Evolutionary conservation across 83 land plant genomes (phyloP), one percentile per base, ranked within the genome.

Genomic region (Picea mariana): DNA sequence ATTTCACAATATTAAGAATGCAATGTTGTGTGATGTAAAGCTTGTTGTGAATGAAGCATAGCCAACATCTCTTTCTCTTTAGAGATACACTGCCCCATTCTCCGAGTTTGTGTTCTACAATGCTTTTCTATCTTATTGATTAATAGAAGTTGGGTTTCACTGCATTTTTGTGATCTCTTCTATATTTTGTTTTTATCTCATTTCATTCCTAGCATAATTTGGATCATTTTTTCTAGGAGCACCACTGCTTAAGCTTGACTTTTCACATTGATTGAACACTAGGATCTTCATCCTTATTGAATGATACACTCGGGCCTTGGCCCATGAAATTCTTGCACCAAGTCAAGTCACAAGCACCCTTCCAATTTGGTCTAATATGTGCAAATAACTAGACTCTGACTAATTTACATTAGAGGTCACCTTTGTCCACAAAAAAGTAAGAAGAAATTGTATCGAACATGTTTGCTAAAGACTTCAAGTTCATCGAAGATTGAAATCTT

Each of bases 231-330:
- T 87, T 91, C 92, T 90, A 93, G 82, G 91, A 95, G 80, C 80
- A 83, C 97, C 98, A 95, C 16, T 91, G 95, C 86, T 86, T 88
- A 65, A 93, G 81, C 85, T 93, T 91, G 9, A 95, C 86, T 69
- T 95, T 95, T 86, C 91, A 93, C 55, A 79, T 75, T 40, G 81
- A 79, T 18, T 82, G 84, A 73, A 67, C 68, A 11, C 81, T 34
- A n/a, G 75, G 72, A 24, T 85, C 87, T 2, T 89, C 84, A 6
- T 87, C 72, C 49, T 47, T 9, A 12, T 89, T 77, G 15, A 89
- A 58, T 20, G 80, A 62, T 31, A 89, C 72, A 49, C 83, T 47
- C 40, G 85, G 79, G 67, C 85, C 95, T 77, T 88, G 97, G 62
- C 88, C 88, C 27, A 92, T 82, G 24, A 91, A 73, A 55, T 87